Evolutionary conservation across 176 grass and related monocot genomes (phyloP).

Genomic region (Lolium perenne): DNA sequence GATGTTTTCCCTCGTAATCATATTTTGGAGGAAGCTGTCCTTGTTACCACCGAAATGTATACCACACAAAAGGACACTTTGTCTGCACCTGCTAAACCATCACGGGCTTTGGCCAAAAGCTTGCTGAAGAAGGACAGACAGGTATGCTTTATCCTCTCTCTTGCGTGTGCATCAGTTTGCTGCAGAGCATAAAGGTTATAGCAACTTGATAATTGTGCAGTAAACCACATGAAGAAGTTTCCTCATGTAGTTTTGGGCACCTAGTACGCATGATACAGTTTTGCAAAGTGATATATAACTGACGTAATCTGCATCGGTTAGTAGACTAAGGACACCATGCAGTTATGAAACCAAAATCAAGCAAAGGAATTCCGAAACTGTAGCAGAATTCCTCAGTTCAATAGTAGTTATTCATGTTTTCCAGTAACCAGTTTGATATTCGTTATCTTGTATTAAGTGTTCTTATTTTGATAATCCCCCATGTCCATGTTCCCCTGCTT

Average conservation of each 20-base stretch:
- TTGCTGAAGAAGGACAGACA: conserved; percentile 91
- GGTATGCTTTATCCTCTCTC: conserved; percentile 39
- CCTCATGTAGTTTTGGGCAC: not conserved
- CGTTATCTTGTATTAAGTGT: conserved; percentile 3
- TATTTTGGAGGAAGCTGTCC: conserved; percentile 87
- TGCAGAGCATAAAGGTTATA: conserved; percentile 33
- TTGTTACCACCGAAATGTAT: conserved; percentile 61
- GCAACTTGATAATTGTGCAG: conserved; percentile 12
- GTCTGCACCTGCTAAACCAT: conserved; percentile 54
- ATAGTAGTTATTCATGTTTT: conserved; percentile 22
- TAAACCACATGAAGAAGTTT: not conserved
- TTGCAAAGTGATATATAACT: not conserved
- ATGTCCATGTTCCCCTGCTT: not conserved
- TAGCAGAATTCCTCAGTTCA: conserved; percentile 14
- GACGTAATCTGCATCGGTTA: conserved; percentile 16
- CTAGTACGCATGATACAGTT: not conserved
- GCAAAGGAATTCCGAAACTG: not conserved
- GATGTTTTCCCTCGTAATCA: conserved; percentile 82
- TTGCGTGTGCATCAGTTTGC: conserved; percentile 15
- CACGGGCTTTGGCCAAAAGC: conserved; percentile 84
- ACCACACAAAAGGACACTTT: conserved; percentile 48
- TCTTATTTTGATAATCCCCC: not conserved
- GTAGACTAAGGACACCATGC: not conserved
- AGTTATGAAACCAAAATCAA: conserved; percentile 28
- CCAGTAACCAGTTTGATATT: not conserved